Percentiles rank a stretch among this genome's conserved stretches.
Evolutionary conservation across 2,329 filamentous ascomycete species (phyloP).

Genomic region (Fusarium denticulatum): DNA sequence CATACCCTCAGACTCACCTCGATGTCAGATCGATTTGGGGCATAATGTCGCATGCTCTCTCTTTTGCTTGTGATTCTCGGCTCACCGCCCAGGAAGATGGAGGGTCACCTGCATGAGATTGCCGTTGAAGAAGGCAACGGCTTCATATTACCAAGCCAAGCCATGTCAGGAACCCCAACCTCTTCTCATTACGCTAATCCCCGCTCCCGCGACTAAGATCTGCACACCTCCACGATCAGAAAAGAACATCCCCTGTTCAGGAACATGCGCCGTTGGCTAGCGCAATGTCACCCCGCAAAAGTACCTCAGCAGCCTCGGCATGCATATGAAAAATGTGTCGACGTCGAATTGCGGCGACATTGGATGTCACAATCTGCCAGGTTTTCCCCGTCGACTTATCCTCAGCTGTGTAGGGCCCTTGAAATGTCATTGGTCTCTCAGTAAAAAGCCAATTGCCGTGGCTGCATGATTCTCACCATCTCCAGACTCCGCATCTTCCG

Average conservation of each 20-base stretch:
- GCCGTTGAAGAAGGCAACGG: neutral
- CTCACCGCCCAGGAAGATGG: neutral
- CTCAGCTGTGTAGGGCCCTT: neutral
- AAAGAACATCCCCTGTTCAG: slow-evolving; percentile 24
- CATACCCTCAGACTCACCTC: neutral
- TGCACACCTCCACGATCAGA: slow-evolving; percentile 20
- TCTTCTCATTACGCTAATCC: neutral
- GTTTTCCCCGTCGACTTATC: neutral
- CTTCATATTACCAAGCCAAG: slow-evolving; percentile 12
- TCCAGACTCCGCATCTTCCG: neutral
- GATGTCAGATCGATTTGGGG: neutral
- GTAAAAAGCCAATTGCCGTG: neutral
- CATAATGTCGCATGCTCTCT: neutral
- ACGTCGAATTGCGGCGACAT: slow-evolving; percentile 21
- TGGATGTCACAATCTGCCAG: slow-evolving; percentile 10
- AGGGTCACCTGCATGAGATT: neutral
- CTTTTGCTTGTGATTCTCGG: slow-evolving; percentile 12
- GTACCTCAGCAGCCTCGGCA: slow-evolving; percentile 37
- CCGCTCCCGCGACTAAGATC: slow-evolving; percentile 19
- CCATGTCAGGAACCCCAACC: slow-evolving; percentile 1
- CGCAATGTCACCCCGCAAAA: slow-evolving; percentile 23
- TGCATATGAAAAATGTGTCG: slow-evolving; percentile 40
- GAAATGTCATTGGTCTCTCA: neutral
- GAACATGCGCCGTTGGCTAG: slow-evolving; percentile 21
- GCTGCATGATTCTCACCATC: neutral